Evolutionary conservation across 148 eudicot genomes (phyloP).

Genomic region (Rhododendron kiyosumense): DNA sequence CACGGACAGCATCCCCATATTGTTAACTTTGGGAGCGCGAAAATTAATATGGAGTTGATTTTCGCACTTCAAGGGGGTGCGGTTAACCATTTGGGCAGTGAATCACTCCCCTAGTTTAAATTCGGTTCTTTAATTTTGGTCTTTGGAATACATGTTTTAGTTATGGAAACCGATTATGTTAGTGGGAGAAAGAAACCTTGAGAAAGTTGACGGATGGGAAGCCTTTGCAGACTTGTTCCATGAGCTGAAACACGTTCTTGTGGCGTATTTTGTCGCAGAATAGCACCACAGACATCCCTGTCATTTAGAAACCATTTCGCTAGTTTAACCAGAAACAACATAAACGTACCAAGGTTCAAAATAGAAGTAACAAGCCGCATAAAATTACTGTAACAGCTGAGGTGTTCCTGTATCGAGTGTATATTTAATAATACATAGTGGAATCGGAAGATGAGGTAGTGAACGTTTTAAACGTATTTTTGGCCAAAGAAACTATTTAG

Average conservation of each 20-base stretch:
- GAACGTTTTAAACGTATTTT: too few species aligned
- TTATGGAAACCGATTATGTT: neutral
- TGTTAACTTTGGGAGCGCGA: too few species aligned
- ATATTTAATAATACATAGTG: too few species aligned
- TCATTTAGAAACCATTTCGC: neutral
- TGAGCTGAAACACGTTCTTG: conserved; percentile 26
- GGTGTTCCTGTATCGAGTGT: neutral
- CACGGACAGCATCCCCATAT: too few species aligned
- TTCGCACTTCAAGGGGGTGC: too few species aligned
- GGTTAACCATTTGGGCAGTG: too few species aligned
- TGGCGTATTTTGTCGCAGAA: conserved; percentile 38
- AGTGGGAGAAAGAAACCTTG: conserved; percentile 23
- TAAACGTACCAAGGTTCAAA: neutral
- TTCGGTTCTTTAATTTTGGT: neutral
- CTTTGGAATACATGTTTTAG: neutral
- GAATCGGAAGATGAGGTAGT: too few species aligned
- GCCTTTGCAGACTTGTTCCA: conserved; percentile 32
- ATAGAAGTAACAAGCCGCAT: neutral
- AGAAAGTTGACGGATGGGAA: conserved; percentile 43
- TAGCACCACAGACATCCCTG: conserved; percentile 45
- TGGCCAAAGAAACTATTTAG: neutral
- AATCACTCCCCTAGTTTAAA: too few species aligned
- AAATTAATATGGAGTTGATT: too few species aligned
- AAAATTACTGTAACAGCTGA: neutral
- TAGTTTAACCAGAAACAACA: neutral